A percentile compares a stretch with the other conserved stretches of the same genome.
Conservation (phyloP, 78 protist species). For the Protostelium mycophagum region DNA sequence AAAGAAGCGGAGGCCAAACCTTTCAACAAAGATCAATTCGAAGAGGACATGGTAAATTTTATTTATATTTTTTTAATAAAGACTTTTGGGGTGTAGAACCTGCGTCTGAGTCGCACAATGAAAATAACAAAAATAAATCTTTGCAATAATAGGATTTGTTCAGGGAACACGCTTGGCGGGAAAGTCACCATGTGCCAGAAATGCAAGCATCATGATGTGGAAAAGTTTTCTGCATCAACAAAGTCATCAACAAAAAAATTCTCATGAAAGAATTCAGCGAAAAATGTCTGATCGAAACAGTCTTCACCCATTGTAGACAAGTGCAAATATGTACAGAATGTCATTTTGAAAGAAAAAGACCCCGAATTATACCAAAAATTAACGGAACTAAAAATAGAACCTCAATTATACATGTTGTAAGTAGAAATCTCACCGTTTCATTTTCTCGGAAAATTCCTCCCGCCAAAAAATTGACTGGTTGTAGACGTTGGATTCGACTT, state of each 20-base stretch:
- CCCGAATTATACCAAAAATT: constrained; percentile 22
- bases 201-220: no score
- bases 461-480: background rate
- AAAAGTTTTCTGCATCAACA: constrained; percentile 1
- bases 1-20: background rate
- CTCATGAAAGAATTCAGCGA: background rate
- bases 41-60: background rate
- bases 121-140: no score
- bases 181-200: no score
- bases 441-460: no score
- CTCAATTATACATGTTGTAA: constrained; percentile 52
- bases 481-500: constrained; percentile 69
- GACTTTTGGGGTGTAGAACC: no score
- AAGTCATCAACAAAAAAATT: constrained; percentile 4
- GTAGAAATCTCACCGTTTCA: background rate
- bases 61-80: no score
- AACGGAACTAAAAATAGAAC: constrained; percentile 42
- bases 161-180: no score
- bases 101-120: no score
- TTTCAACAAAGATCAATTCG: background rate
- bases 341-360: constrained; percentile 30
- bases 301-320: constrained; percentile 5
- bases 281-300: constrained; percentile 22
- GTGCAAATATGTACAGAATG: constrained; percentile 42
- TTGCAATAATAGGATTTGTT: no score